Conservation (phyloP, 208 protist species). For the Herpetomonas samuelpessoai region DNA sequence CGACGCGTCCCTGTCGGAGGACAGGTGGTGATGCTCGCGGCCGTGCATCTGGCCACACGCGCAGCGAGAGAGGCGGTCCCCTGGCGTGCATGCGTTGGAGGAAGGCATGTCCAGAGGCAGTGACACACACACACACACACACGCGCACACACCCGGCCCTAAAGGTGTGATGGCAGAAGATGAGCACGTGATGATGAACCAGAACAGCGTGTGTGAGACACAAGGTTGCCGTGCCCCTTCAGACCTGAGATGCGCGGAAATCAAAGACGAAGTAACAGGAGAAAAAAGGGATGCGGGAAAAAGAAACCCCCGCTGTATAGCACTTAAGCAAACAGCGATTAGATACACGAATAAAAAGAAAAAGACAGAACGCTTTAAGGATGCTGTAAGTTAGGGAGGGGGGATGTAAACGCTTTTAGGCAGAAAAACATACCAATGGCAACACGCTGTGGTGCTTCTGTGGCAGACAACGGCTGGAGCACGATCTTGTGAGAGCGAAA, state of each 20-base stretch:
- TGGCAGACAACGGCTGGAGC: too few relatives aligned
- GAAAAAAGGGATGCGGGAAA: conserved; percentile 15
- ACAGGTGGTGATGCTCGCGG: too few relatives aligned
- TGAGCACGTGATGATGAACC: conserved; percentile 9
- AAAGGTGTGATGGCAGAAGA: background rate
- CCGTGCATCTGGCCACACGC: too few relatives aligned
- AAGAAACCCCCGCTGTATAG: background rate
- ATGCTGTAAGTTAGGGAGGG: background rate
- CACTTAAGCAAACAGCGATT: too few relatives aligned
- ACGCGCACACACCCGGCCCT: background rate
- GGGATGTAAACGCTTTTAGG: background rate
- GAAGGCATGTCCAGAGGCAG: background rate
- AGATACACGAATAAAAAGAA: conserved; percentile 3
- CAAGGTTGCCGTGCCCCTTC: too few relatives aligned
- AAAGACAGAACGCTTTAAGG: background rate
- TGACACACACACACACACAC: conserved; percentile 4
- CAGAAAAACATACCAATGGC: background rate
- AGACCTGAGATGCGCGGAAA: too few relatives aligned
- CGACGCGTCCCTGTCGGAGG: background rate
- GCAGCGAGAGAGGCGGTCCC: too few relatives aligned
- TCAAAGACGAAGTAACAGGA: conserved; percentile 3
- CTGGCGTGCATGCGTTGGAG: too few relatives aligned
- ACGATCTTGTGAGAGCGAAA: background rate
- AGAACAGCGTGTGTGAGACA: background rate
- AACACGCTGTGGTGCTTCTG: too few relatives aligned